Conservation (phyloP, 805 yeast species). For the Hanseniaspora clermontiae region DNA sequence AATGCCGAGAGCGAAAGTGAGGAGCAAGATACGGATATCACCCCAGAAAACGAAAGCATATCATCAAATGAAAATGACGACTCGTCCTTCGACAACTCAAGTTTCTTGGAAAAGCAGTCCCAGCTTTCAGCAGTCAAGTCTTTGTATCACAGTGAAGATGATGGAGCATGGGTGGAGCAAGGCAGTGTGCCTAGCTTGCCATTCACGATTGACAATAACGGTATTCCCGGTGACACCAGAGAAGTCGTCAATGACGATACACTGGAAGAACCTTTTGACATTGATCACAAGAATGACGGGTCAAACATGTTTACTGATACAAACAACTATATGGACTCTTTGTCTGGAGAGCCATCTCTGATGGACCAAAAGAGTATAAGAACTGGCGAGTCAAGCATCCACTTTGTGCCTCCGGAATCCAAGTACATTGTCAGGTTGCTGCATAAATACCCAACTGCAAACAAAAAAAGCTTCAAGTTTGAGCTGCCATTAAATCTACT, state of each 20-base stretch:
- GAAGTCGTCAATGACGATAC: background rate
- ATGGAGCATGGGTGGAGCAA: conserved; percentile 1
- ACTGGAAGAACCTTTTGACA: background rate
- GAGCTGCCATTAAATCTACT: conserved; percentile 22
- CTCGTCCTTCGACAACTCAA: background rate
- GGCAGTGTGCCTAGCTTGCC: conserved; percentile 7
- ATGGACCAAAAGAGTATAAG: background rate
- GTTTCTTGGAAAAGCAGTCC: conserved; percentile 4
- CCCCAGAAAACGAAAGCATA: background rate
- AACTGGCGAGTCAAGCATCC: background rate
- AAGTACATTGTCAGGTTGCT: conserved; percentile 28
- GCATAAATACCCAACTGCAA: conserved; percentile 26
- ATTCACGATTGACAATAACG: background rate
- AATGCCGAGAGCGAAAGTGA: conserved; percentile 4
- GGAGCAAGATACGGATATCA: background rate
- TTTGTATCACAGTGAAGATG: conserved; percentile 9
- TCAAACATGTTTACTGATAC: background rate
- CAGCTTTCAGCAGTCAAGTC: conserved; percentile 11
- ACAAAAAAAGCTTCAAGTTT: conserved; percentile 25
- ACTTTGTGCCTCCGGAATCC: conserved; percentile 19
- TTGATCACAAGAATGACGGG: background rate
- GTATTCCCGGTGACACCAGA: background rate
- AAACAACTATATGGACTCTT: background rate
- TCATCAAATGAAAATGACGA: background rate
- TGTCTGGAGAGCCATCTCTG: background rate